Evolutionary conservation across 768 basidiomycete species (phyloP), one percentile per base, ranked within the genome.

Genomic region (Cyclocybe aegerita): DNA sequence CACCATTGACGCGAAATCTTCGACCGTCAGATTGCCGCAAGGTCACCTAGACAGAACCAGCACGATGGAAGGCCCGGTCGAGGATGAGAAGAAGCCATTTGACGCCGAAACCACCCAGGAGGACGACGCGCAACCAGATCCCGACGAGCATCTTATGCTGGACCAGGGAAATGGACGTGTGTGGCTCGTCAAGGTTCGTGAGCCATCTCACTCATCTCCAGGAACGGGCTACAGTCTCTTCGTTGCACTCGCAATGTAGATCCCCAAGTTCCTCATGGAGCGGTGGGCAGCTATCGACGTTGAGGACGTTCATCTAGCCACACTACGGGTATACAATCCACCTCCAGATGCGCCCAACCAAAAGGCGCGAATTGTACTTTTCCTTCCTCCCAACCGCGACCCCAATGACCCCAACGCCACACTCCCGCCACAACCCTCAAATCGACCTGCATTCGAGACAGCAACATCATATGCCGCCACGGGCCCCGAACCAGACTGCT

Each of bases 241-340:
- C 46, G 31, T 6, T 7, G 50, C 43, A 46, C 46, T 47, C 48
- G 36, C 30, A 33, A 16, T 50, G 35, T 70, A 93, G 90, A 83
- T 96, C 39, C 94, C 93, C 0, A 87, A 87, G 63, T 88, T 88
- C 64, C 73, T 97, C 46, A 81, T 94, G 75, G 86, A 92, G 56
- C 79, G 86, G 32, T 98, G 94, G 94, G 71, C 83, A n/a, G 71
- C 81, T 30, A 79, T 92, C 37, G 74, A 84, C 54, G 77, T 78
- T 4, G 89, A 90, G 50, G 88, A 87, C 54, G 70, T 89, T 2
- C 86, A 92, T 54, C 80, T 97, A 1, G 95, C 92, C 6, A 88
- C 86, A 7, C 79, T 98, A 46, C 83, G 93, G 0, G 84, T 97
- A 9, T 96, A 93, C 69, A 74, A 57, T 9, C 48, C 58, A 1